Evolutionary conservation across 345 rosid genomes (phyloP).

Genomic region (Eucalyptus curtisii): DNA sequence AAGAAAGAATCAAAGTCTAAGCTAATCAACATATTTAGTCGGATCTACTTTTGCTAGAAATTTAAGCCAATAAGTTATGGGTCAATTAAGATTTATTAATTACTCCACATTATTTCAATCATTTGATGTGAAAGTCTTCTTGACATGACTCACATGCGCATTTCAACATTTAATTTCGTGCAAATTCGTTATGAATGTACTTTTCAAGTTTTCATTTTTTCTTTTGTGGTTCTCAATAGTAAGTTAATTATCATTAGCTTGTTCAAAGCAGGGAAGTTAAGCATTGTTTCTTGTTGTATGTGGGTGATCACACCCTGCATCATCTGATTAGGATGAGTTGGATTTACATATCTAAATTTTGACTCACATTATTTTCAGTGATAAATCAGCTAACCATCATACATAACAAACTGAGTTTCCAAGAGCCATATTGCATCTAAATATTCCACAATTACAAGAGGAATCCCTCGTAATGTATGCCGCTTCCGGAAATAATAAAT

Average conservation of each 20-base stretch:
- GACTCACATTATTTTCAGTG: not conserved
- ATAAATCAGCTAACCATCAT: not conserved
- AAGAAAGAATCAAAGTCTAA: not conserved
- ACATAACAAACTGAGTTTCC: not conserved
- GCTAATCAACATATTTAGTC: not conserved
- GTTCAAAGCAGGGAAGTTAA: not conserved
- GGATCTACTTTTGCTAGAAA: rapidly evolving
- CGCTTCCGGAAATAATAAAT: not conserved
- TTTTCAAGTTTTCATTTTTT: too few relatives aligned
- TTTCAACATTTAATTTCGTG: too few relatives aligned
- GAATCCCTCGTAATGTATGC: not conserved
- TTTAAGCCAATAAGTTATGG: too few relatives aligned
- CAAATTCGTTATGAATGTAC: not conserved
- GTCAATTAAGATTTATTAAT: too few relatives aligned
- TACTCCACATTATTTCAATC: not conserved
- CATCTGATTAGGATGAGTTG: not conserved
- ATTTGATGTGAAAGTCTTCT: not conserved
- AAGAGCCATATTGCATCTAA: not conserved
- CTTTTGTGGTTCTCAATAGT: not conserved
- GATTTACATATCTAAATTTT: not conserved
- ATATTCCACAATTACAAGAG: not conserved
- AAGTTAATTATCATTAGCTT: not conserved
- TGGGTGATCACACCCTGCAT: not conserved
- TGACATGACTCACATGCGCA: not conserved
- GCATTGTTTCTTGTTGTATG: not conserved